Evolutionary conservation across 495 filamentous ascomycete species (phyloP).

Genomic region (Podospora conica): DNA sequence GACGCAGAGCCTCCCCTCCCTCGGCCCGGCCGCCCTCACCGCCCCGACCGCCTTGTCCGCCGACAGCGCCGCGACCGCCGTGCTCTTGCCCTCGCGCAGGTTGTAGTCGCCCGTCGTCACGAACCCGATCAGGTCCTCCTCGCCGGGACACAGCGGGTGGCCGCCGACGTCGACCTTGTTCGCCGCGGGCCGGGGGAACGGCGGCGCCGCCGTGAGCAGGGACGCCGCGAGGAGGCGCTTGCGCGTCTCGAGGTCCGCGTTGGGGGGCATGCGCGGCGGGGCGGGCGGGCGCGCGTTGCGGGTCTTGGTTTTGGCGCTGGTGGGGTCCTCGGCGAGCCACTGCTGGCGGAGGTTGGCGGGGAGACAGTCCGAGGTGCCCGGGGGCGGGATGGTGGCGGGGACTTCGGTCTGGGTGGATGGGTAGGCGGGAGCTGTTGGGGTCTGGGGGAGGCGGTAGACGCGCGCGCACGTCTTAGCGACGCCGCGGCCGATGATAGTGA

Average conservation of each 20-base stretch:
- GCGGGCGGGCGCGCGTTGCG: background rate
- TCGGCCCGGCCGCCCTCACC: conserved; percentile 12
- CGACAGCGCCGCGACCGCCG: conserved; percentile 67
- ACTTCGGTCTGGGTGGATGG: conserved; percentile 35
- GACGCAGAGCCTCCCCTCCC: conserved; percentile 57
- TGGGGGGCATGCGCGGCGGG: conserved; percentile 17
- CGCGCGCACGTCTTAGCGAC: conserved; percentile 37
- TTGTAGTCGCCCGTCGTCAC: conserved; percentile 83
- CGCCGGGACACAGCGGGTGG: conserved; percentile 61
- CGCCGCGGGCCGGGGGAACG: conserved; percentile 18
- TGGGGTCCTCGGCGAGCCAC: conserved; percentile 31
- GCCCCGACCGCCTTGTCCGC: conserved; percentile 49
- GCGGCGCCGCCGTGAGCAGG: conserved; percentile 34
- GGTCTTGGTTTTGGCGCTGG: conserved; percentile 10
- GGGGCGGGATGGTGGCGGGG: conserved; percentile 31
- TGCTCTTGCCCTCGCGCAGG: conserved; percentile 67
- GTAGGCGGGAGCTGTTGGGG: conserved; percentile 1
- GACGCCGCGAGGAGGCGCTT: conserved; percentile 49
- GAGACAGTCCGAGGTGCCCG: conserved; percentile 14
- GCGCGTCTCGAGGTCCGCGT: conserved; percentile 35
- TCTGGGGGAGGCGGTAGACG: conserved; percentile 42
- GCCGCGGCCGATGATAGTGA: conserved; percentile 36
- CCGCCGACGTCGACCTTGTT: conserved; percentile 36
- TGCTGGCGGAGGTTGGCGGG: conserved; percentile 36
- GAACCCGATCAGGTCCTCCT: conserved; percentile 82